A percentile compares a stretch with the other conserved stretches of the same genome.
These are phyloP conservation scores for Garcia nutans DNA, from an alignment of 345 rosid genomes.

Conservation along the genomic window DNA sequence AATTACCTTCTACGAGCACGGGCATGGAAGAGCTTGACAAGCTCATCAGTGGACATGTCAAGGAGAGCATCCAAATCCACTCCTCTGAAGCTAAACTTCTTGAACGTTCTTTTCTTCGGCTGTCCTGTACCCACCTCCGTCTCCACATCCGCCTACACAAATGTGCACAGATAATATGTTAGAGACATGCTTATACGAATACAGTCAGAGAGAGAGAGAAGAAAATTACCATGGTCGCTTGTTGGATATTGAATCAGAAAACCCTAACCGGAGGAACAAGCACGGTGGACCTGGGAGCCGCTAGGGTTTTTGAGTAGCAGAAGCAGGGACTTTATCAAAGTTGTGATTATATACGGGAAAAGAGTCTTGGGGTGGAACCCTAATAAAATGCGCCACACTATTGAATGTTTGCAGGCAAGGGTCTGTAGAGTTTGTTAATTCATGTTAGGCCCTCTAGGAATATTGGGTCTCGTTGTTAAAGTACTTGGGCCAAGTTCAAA, in stretches of 20 bases:
- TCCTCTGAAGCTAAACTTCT: slow-evolving; percentile 38
- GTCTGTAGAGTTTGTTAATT: not conserved
- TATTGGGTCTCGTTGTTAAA: not conserved
- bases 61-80: slow-evolving; percentile 40
- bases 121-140: slow-evolving; percentile 36
- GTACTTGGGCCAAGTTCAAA: not conserved
- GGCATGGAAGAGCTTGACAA: slow-evolving; percentile 29
- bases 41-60: slow-evolving; percentile 35
- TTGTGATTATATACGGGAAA: not conserved
- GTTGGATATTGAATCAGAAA: not conserved
- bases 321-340: not conserved
- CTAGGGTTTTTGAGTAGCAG: slow-evolving; percentile 24
- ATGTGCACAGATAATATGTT: not conserved
- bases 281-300: slow-evolving; percentile 21
- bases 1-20: slow-evolving; percentile 34
- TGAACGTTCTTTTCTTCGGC: slow-evolving; percentile 36
- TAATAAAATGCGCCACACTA: slow-evolving; percentile 1
- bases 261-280: not conserved
- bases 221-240: slow-evolving; percentile 35
- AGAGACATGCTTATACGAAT: no score
- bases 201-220: not conserved
- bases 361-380: slow-evolving; percentile 12
- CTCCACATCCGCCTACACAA: slow-evolving; percentile 41
- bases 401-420: not conserved
- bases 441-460: not conserved